Conservation (phyloP, 768 basidiomycete genomes). For the Leccinum pellstonianum region DNA sequence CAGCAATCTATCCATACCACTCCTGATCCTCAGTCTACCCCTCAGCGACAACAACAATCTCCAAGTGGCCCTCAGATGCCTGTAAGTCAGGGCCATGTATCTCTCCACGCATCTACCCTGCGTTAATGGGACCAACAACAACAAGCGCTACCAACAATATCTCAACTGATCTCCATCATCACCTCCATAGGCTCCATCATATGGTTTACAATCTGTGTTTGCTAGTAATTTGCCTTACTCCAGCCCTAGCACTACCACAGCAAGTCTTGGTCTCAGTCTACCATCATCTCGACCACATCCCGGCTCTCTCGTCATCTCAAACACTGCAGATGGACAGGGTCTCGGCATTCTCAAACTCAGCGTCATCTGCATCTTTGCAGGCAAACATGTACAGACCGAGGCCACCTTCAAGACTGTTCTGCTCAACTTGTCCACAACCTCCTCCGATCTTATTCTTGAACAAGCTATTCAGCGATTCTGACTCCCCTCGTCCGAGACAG, state of each 20-base stretch:
- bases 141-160: conserved; percentile 83
- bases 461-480: conserved; percentile 96
- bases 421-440: conserved; percentile 82
- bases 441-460: conserved; percentile 77
- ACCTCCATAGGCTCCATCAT: conserved; percentile 70
- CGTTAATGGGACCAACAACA: conserved; percentile 89
- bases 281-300: conserved; percentile 62
- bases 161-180: conserved; percentile 83
- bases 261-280: conserved; percentile 48
- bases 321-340: conserved; percentile 59
- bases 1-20: conserved; percentile 37
- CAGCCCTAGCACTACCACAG: conserved; percentile 39
- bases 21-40: conserved; percentile 19
- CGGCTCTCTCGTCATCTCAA: conserved; percentile 72
- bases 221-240: conserved; percentile 45
- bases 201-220: conserved; percentile 73
- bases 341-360: conserved; percentile 77
- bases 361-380: conserved; percentile 95
- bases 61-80: conserved; percentile 30
- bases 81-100: conserved; percentile 43
- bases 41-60: conserved; percentile 26
- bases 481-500: conserved; percentile 57
- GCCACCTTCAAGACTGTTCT: conserved; percentile 98
- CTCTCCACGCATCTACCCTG: conserved; percentile 61
- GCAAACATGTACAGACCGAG: conserved; percentile 85